Evolutionary conservation across 108 stramenopile genomes (phyloP).

Genomic region (Discostella pseudostelligera): DNA sequence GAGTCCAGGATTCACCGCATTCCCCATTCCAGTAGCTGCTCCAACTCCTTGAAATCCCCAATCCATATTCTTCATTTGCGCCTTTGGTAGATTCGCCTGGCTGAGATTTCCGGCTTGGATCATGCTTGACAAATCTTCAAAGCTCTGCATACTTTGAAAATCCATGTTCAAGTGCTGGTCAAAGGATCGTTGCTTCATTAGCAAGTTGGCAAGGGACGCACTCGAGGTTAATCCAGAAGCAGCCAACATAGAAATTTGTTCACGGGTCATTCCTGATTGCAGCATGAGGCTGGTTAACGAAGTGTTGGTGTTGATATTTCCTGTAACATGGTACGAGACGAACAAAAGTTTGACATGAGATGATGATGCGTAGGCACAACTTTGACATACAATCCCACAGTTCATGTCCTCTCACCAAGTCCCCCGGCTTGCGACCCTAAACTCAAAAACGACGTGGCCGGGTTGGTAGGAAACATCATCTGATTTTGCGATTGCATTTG

Average conservation of each 20-base stretch:
- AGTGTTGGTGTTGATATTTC: conserved; percentile 14
- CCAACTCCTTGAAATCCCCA: conserved; percentile 12
- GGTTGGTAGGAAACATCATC: conserved; percentile 24
- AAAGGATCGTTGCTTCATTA: conserved; percentile 70
- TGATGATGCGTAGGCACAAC: too few relatives aligned
- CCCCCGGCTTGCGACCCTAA: conserved; percentile 10
- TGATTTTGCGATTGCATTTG: conserved; percentile 28
- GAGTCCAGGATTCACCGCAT: conserved; percentile 31
- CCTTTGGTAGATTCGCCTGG: conserved; percentile 42
- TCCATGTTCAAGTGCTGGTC: conserved; percentile 84
- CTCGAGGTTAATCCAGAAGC: conserved; percentile 52
- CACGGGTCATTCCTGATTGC: conserved; percentile 66
- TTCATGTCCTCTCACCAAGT: conserved; percentile 9
- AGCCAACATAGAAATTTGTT: conserved; percentile 69
- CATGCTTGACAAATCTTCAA: conserved; percentile 85
- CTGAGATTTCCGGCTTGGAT: conserved; percentile 53
- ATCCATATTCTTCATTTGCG: conserved; percentile 74
- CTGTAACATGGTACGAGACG: not conserved
- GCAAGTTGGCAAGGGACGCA: conserved; percentile 68
- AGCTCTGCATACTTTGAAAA: conserved; percentile 82
- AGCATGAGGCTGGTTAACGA: conserved; percentile 67
- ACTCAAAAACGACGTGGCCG: conserved; percentile 10
- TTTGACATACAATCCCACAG: not conserved
- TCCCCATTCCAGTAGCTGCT: conserved; percentile 1
- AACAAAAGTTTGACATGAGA: not conserved